Conservation (phyloP, 768 basidiomycete genomes). For the Coprinopsis sp. region DNA sequence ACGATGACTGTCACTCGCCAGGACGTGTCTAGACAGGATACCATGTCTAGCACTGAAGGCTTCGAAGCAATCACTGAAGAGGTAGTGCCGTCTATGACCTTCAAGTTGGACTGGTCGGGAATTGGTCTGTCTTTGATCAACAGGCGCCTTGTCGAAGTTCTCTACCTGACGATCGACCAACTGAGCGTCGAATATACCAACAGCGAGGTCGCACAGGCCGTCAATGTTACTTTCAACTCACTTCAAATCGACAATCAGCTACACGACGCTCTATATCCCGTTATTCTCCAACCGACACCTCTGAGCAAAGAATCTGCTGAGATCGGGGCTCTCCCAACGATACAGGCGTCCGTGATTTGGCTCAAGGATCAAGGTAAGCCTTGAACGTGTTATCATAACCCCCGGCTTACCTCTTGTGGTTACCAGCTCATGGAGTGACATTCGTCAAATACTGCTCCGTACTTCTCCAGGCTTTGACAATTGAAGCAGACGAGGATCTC, state of each 20-base stretch:
- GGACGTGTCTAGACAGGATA: constrained; percentile 63
- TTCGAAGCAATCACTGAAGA: constrained; percentile 87
- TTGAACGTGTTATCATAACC: background rate
- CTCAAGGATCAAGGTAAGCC: constrained; percentile 85
- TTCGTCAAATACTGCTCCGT: constrained; percentile 98
- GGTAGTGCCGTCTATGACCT: constrained; percentile 54
- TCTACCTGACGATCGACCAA: constrained; percentile 76
- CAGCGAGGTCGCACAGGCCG: constrained; percentile 72
- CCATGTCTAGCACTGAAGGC: constrained; percentile 64
- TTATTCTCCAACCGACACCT: constrained; percentile 91
- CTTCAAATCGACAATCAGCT: constrained; percentile 97
- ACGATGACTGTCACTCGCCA: too few species aligned
- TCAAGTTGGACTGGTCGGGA: constrained; percentile 79
- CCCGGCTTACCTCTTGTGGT: background rate
- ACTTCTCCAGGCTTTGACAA: constrained; percentile 87
- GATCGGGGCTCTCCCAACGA: constrained; percentile 79
- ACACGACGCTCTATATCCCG: constrained; percentile 92
- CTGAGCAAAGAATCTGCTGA: constrained; percentile 71
- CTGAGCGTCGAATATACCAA: constrained; percentile 83
- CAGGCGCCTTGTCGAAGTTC: constrained; percentile 78
- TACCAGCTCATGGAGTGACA: constrained; percentile 90
- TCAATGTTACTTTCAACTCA: constrained; percentile 77
- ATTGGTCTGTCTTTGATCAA: constrained; percentile 92
- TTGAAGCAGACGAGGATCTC: constrained; percentile 97
- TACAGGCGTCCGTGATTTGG: constrained; percentile 85